Conservation (phyloP, 176 grass and related monocot genomes). For the Rhynchospora breviuscula region DNA sequence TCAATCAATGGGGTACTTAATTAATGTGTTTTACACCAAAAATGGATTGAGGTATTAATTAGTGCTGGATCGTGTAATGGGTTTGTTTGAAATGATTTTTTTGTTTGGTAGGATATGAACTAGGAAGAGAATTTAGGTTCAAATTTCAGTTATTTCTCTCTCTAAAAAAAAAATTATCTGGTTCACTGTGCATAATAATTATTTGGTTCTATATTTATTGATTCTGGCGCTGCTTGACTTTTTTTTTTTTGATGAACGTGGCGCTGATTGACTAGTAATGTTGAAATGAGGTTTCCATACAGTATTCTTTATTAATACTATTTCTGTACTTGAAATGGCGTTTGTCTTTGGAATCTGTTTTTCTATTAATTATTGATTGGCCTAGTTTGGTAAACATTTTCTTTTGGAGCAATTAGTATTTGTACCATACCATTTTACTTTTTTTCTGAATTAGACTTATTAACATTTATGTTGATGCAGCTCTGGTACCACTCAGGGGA, state of each 20-base stretch:
- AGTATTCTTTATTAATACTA: neutral
- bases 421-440: neutral
- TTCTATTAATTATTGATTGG: constrained; percentile 10
- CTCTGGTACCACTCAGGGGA: constrained; percentile 94
- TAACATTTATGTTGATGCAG: constrained; percentile 34
- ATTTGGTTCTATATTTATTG: neutral
- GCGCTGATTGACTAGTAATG: neutral
- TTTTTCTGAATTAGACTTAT: constrained; percentile 1
- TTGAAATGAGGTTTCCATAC: neutral
- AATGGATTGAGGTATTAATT: neutral
- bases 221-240: neutral
- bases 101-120: neutral
- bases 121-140: neutral
- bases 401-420: constrained; percentile 3
- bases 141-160: constrained; percentile 10
- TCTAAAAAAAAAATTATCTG: neutral
- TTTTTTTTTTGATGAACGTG: no score
- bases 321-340: neutral
- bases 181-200: neutral
- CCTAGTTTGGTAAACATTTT: neutral
- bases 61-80: neutral
- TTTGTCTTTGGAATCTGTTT: neutral
- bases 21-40: neutral
- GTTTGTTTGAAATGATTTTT: no score
- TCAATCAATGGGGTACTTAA: neutral